These are phyloP conservation scores for Globisporangium recalcitrans DNA, from an alignment of 352 stramenopile genomes.

Conservation along the genomic window DNA sequence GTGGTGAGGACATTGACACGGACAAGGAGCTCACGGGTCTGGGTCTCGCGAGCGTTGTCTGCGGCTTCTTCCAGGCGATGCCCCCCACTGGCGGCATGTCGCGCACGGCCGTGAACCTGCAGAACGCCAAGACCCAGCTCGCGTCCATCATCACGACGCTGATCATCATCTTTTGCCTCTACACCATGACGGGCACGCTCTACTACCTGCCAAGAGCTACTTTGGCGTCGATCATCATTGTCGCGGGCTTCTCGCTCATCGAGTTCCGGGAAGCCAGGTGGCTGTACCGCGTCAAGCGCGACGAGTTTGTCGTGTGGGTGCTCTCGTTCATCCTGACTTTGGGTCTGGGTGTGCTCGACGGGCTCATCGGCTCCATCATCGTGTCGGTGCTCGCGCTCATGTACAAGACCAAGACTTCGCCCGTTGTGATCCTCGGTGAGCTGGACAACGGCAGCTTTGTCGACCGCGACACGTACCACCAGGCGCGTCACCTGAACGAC, in stretches of 20 bases:
- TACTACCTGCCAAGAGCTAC: conserved; percentile 78
- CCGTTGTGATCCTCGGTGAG: conserved; percentile 33
- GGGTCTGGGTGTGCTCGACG: conserved; percentile 40
- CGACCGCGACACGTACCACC: conserved; percentile 23
- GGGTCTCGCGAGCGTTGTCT: conserved; percentile 76
- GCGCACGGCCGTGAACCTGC: conserved; percentile 87
- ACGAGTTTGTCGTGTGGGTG: conserved; percentile 53
- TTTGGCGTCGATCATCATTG: conserved; percentile 87
- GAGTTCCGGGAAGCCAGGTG: conserved; percentile 84
- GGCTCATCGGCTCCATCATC: conserved; percentile 46
- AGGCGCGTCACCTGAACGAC: conserved; percentile 22
- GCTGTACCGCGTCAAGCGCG: conserved; percentile 57
- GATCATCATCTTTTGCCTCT: conserved; percentile 78
- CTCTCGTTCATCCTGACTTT: conserved; percentile 49
- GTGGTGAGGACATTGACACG: conserved; percentile 58
- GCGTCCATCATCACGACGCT: conserved; percentile 74
- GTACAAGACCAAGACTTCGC: conserved; percentile 42
- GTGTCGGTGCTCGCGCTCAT: conserved; percentile 51
- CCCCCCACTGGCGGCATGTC: conserved; percentile 76
- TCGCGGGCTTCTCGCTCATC: conserved; percentile 81
- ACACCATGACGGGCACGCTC: conserved; percentile 81
- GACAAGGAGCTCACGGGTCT: conserved; percentile 87
- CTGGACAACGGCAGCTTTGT: conserved; percentile 38
- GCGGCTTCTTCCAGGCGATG: conserved; percentile 82
- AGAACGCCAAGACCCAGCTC: conserved; percentile 77